Percentiles rank a stretch among this genome's conserved stretches.
Evolutionary conservation across 768 basidiomycete species (phyloP).

Genomic region (Leccinum longicurvipes): DNA sequence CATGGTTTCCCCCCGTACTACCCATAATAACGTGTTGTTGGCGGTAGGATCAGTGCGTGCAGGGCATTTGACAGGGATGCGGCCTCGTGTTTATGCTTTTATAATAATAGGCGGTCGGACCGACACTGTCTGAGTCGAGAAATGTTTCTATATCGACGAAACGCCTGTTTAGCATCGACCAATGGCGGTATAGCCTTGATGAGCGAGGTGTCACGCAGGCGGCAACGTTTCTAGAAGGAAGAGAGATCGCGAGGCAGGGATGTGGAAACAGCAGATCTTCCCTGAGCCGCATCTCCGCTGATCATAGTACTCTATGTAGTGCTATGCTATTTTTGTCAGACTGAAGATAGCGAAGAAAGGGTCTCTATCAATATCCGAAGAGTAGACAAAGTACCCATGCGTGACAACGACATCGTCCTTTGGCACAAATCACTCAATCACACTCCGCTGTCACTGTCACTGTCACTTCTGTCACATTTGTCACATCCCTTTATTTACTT

Average conservation of each 20-base stretch:
- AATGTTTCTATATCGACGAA: constrained; percentile 15
- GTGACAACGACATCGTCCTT: constrained; percentile 11
- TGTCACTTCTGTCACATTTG: not conserved
- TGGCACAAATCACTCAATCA: constrained; percentile 33
- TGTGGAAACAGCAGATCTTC: not conserved
- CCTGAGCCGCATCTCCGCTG: no score
- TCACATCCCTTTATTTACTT: constrained; percentile 6
- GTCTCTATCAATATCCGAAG: no score
- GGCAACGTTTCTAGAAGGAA: constrained; percentile 13
- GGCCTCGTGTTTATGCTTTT: constrained; percentile 12
- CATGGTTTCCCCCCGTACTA: not conserved
- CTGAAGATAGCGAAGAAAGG: not conserved
- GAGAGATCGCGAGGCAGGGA: constrained; percentile 5
- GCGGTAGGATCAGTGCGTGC: not conserved
- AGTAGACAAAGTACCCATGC: constrained; percentile 10
- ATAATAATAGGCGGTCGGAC: no score
- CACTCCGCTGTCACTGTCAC: constrained; percentile 12
- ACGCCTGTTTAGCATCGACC: constrained; percentile 9
- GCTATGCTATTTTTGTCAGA: not conserved
- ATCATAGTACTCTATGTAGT: no score
- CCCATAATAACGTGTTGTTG: constrained; percentile 7
- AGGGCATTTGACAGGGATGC: not conserved
- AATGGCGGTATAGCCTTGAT: constrained; percentile 23
- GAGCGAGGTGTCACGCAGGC: constrained; percentile 19
- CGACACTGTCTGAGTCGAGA: not conserved